Conservation (phyloP, 768 basidiomycete genomes). For the Amanita exitialis region DNA sequence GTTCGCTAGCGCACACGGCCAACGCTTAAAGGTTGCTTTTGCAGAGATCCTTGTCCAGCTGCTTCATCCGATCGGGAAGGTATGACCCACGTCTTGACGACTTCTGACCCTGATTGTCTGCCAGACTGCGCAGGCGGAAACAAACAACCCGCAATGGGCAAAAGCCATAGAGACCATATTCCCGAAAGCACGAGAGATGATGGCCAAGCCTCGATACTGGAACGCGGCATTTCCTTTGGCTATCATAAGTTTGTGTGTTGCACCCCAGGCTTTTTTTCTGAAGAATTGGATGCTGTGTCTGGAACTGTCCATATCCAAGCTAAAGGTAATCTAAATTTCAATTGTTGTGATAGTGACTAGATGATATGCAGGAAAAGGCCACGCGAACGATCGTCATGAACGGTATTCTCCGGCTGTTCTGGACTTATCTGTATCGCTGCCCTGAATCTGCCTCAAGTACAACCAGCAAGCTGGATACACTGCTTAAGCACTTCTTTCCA, state of each 20-base stretch:
- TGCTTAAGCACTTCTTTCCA: constrained; percentile 77
- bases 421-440: constrained; percentile 95
- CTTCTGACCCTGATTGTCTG: constrained; percentile 1
- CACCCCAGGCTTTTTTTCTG: constrained; percentile 76
- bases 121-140: constrained; percentile 90
- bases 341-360: not conserved
- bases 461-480: constrained; percentile 65
- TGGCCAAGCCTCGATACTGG: constrained; percentile 87
- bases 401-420: constrained; percentile 72
- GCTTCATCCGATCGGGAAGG: constrained; percentile 86
- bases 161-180: constrained; percentile 82
- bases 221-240: constrained; percentile 75
- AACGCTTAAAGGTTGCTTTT: constrained; percentile 74
- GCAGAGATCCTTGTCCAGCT: constrained; percentile 71
- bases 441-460: constrained; percentile 75
- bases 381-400: constrained; percentile 67
- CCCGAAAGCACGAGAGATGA: constrained; percentile 77
- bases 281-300: constrained; percentile 73
- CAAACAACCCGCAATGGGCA: constrained; percentile 91
- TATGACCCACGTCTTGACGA: constrained; percentile 15
- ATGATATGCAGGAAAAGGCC: constrained; percentile 57
- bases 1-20: constrained; percentile 77
- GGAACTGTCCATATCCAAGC: constrained; percentile 60
- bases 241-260: constrained; percentile 77
- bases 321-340: constrained; percentile 49